Base-by-base conservation (phyloP, 1,139 yeast genomes). In the Debaryomyces robertsiae region DNA sequence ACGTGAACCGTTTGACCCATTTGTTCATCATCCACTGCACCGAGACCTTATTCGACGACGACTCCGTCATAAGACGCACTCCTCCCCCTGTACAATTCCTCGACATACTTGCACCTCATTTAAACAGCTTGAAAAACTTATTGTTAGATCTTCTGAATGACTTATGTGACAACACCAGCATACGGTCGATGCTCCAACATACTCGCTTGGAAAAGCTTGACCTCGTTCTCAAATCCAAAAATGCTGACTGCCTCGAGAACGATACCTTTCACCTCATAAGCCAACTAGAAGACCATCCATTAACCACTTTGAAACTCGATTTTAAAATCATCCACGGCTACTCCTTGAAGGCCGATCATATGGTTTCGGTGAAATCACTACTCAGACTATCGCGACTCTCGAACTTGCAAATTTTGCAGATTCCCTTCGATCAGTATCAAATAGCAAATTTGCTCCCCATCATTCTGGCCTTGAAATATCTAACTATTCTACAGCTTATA, bases 11-110 rank as follows among this genome's bases (percentile, higher is more conserved):
- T 3, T 36, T 57, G 9, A 58, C 59, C 41, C 47, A 50, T 3
- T 39, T 61, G 10, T 48, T 50, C 23, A 43, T 61, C n/a, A 36
- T 46, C 9, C 57, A 60, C 37, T 60, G 63, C 32, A 46, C 47
- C 19, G 65, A 60, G 41, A 22, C 32, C n/a, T 38, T 52, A 9
- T 53, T 47, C 36, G 47, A 47, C 3, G 33, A 40, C 6, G 31
- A 38, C 14, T 24, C 38, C 14, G 9, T 41, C 2, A 27, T 45
- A 6, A 52, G 53, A 32, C 42, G 54, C 43, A 42, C 38, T 6
- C 47, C 49, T 6, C 50, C 50, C 4, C 27, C 36, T 9, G 10
- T 27, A 4, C 41, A 41, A 3, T 52, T 56, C 35, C 40, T 50
- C 11, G 51, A 50, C 15, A 27, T 23, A 2, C 35, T 49, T 27